Percentiles rank a stretch among this genome's conserved stretches.
These are phyloP conservation scores for Sisymbrium altissimum DNA, from an alignment of 345 rosid genomes.

Conservation along the genomic window DNA sequence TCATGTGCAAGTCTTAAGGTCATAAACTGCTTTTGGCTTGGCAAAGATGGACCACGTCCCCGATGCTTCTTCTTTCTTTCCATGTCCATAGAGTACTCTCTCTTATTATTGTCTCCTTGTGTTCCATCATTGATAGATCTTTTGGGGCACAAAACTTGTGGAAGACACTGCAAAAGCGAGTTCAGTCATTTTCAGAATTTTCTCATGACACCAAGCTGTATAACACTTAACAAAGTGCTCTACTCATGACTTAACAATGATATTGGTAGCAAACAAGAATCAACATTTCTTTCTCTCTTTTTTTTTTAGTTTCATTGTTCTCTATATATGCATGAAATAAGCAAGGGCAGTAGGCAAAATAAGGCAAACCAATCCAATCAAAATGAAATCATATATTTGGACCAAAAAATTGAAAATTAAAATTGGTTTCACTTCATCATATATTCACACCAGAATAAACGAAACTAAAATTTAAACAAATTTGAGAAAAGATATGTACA, in stretches of 20 bases:
- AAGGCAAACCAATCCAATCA: not conserved
- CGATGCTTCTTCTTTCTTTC: not conserved
- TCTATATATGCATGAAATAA: not conserved
- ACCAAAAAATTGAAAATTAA: not conserved
- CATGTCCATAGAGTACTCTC: too few species aligned
- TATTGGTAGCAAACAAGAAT: not conserved
- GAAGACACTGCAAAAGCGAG: slow-evolving; percentile 8
- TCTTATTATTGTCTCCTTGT: not conserved
- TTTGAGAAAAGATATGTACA: too few species aligned
- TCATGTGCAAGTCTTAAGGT: not conserved
- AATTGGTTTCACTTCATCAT: not conserved
- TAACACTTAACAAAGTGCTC: not conserved
- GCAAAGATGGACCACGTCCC: not conserved
- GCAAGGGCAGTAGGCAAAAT: not conserved
- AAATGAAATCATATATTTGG: not conserved
- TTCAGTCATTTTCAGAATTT: not conserved
- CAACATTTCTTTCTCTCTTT: not conserved
- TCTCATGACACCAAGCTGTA: not conserved
- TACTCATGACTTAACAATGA: too few species aligned
- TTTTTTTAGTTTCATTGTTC: not conserved
- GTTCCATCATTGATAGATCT: not conserved
- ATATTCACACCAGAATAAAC: not conserved
- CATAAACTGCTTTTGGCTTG: not conserved
- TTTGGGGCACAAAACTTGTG: not conserved
- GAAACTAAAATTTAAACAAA: not conserved